Conservation (phyloP, 164 flowering plant species). For the Nymphaea colorata region DNA sequence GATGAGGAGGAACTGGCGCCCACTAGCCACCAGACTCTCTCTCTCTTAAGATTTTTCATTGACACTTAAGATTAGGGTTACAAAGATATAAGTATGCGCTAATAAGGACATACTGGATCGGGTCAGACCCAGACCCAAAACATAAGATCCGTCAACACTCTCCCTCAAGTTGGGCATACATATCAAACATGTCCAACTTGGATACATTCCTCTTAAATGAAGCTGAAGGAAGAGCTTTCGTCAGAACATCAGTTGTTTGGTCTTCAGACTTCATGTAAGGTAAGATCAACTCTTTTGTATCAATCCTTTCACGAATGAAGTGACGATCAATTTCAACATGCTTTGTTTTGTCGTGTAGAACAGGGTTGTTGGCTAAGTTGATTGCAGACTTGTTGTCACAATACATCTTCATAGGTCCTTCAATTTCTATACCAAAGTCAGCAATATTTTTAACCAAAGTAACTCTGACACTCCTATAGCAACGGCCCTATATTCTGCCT, state of each 20-base stretch:
- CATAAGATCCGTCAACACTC: neutral
- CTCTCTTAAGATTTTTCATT: too few relatives aligned
- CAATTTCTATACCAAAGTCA: neutral
- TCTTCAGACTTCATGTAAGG: neutral
- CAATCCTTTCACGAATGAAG: neutral
- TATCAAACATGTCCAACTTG: neutral
- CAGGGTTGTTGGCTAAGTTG: neutral
- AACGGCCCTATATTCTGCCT: neutral
- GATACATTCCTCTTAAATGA: neutral
- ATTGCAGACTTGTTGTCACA: constrained; percentile 2
- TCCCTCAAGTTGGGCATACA: neutral
- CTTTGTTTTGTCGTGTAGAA: neutral
- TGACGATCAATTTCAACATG: neutral
- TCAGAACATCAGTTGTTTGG: neutral
- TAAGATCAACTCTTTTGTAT: neutral
- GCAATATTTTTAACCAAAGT: neutral
- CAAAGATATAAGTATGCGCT: too few relatives aligned
- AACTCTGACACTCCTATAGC: neutral
- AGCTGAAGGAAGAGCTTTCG: neutral
- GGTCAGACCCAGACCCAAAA: too few relatives aligned
- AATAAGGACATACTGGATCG: too few relatives aligned
- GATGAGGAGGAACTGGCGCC: too few relatives aligned
- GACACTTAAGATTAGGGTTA: too few relatives aligned
- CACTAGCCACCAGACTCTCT: too few relatives aligned
- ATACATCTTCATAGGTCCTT: neutral